These are phyloP conservation scores for Aschersonia sp. DNA, from an alignment of 2,329 filamentous ascomycete species.

Conservation along the genomic window DNA sequence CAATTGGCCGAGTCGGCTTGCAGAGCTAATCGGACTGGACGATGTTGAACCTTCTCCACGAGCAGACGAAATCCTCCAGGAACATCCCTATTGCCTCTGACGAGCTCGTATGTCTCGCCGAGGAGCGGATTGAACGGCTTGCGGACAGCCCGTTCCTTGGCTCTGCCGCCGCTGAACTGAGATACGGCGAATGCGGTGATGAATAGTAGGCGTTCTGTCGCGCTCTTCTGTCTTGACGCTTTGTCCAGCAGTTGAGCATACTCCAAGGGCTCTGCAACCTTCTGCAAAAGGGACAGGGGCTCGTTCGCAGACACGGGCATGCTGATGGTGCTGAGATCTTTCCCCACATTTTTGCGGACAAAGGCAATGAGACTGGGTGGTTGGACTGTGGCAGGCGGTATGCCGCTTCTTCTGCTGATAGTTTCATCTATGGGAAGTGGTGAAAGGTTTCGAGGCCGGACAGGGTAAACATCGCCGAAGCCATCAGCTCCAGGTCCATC, in stretches of 20 bases:
- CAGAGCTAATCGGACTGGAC: slow-evolving; percentile 83
- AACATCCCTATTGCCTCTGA: slow-evolving; percentile 64
- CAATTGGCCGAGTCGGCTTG: slow-evolving; percentile 79
- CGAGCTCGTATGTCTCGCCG: slow-evolving; percentile 87
- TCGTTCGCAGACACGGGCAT: slow-evolving; percentile 98
- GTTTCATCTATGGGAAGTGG: slow-evolving; percentile 60
- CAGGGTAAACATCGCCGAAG: slow-evolving; percentile 52
- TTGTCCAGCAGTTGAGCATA: slow-evolving; percentile 75
- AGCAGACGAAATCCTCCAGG: slow-evolving; percentile 71
- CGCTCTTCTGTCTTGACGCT: slow-evolving; percentile 47
- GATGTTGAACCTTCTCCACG: slow-evolving; percentile 91
- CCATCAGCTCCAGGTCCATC: slow-evolving; percentile 46
- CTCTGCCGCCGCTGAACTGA: slow-evolving; percentile 64
- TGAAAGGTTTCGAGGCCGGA: slow-evolving; percentile 57
- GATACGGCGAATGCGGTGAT: slow-evolving; percentile 87
- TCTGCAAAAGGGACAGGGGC: slow-evolving; percentile 75
- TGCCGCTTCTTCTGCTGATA: slow-evolving; percentile 52
- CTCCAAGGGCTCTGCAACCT: slow-evolving; percentile 79
- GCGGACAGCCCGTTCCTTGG: slow-evolving; percentile 81
- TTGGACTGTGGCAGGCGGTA: slow-evolving; percentile 59
- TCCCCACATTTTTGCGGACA: slow-evolving; percentile 92
- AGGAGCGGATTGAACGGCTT: slow-evolving; percentile 97
- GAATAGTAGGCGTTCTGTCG: slow-evolving; percentile 61
- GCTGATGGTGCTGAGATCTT: slow-evolving; percentile 89
- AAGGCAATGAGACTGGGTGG: slow-evolving; percentile 91